These are phyloP conservation scores for Starmerella stigmatis DNA, from an alignment of 805 yeast species.

Conservation along the genomic window DNA sequence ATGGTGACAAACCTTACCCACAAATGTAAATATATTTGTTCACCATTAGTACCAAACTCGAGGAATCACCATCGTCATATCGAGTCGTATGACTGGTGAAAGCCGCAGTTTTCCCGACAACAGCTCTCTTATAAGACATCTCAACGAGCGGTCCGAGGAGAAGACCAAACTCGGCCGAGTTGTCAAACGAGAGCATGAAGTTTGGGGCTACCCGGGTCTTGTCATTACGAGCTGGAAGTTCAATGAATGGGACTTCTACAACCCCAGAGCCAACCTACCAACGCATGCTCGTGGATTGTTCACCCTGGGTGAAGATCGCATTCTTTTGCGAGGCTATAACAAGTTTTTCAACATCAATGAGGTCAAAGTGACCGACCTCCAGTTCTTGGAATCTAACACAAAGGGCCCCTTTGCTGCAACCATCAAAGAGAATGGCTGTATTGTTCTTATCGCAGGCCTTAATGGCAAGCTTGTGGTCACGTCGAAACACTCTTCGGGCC, in stretches of 20 bases:
- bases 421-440: constrained; percentile 88
- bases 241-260: constrained; percentile 79
- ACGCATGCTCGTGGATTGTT: constrained; percentile 77
- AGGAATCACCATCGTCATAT: too few species aligned
- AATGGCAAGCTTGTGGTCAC: constrained; percentile 77
- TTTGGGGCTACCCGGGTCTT: constrained; percentile 27
- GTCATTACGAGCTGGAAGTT: constrained; percentile 56
- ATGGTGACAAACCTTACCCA: too few species aligned
- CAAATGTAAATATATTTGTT: not conserved
- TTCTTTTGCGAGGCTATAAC: constrained; percentile 81
- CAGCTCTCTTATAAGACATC: not conserved
- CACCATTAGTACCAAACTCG: not conserved
- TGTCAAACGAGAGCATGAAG: constrained; percentile 12
- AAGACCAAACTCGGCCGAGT: constrained; percentile 20
- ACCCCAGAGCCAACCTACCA: constrained; percentile 46
- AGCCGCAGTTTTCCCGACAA: not conserved
- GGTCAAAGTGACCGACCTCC: constrained; percentile 42
- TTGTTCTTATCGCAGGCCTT: constrained; percentile 66
- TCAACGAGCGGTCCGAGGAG: not conserved
- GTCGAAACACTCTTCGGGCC: constrained; percentile 85
- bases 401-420: constrained; percentile 73
- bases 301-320: constrained; percentile 36
- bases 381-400: constrained; percentile 38
- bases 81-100: not conserved
- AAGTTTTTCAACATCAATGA: constrained; percentile 84